Evolutionary conservation across 257 asterid species (phyloP).

Genomic region (Jacaranda copaia): DNA sequence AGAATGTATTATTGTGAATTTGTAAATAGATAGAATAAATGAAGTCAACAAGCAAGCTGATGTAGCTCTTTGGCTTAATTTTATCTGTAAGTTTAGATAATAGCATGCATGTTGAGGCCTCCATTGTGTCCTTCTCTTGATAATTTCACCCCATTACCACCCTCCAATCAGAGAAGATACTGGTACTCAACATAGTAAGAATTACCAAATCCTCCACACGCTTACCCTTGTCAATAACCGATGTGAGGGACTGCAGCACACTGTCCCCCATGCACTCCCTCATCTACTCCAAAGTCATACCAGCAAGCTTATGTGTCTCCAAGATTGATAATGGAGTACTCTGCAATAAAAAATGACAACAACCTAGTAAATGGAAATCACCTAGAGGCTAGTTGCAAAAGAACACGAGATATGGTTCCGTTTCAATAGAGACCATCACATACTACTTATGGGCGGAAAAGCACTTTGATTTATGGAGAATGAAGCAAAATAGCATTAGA

Average conservation of each 20-base stretch:
- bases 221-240: constrained; percentile 52
- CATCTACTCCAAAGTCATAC: constrained; percentile 85
- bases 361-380: neutral
- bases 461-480: neutral
- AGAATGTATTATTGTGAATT: too few relatives aligned
- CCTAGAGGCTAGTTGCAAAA: constrained; percentile 17
- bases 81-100: too few relatives aligned
- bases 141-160: constrained; percentile 85
- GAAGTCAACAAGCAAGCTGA: too few relatives aligned
- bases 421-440: neutral
- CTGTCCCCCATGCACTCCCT: constrained; percentile 99
- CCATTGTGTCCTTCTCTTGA: constrained; percentile 91
- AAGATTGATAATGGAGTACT: constrained; percentile 79
- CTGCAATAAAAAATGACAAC: constrained; percentile 47
- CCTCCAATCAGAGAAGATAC: constrained; percentile 87
- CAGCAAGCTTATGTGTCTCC: constrained; percentile 87
- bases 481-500: neutral
- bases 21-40: too few relatives aligned
- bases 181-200: constrained; percentile 75
- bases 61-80: too few relatives aligned
- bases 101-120: constrained; percentile 64
- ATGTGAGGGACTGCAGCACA: constrained; percentile 86
- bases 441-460: neutral
- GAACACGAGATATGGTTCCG: neutral
- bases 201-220: constrained; percentile 44